A percentile compares a stretch with the other conserved stretches of the same genome.
These are phyloP conservation scores for Alliaria petiolata DNA, from an alignment of 345 rosid genomes.

Conservation along the genomic window DNA sequence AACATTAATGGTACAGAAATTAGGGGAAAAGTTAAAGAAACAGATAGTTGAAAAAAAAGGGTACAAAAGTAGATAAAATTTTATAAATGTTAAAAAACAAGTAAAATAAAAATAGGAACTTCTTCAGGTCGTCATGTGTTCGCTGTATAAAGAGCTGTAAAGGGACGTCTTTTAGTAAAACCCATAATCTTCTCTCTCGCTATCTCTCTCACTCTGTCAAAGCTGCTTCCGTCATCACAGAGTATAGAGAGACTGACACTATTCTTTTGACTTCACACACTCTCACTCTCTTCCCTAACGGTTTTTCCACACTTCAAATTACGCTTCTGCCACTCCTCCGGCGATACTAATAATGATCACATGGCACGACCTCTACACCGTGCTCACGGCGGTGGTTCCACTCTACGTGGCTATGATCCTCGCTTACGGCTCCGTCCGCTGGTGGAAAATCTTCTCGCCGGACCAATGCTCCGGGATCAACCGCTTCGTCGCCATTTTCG, in stretches of 20 bases:
- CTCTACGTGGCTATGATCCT: conserved; percentile 91
- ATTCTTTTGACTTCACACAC: not conserved
- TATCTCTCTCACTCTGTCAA: not conserved
- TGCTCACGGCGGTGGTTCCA: conserved; percentile 76
- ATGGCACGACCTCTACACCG: conserved; percentile 73
- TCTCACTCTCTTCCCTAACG: conserved; percentile 14
- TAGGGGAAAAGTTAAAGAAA: not conserved
- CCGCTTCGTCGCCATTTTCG: conserved; percentile 92
- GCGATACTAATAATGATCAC: conserved; percentile 53
- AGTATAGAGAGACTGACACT: conserved; percentile 16
- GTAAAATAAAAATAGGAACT: not conserved
- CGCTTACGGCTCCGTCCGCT: conserved; percentile 92
- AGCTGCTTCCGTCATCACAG: conserved; percentile 10
- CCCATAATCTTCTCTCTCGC: too few relatives aligned
- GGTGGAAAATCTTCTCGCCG: conserved; percentile 94
- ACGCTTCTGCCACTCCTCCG: conserved; percentile 1
- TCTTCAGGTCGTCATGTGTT: conserved; percentile 13
- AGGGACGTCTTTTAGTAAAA: conserved; percentile 16
- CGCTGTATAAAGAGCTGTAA: conserved; percentile 30
- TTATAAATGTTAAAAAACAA: not conserved
- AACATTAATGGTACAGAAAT: not conserved
- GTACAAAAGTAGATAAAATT: not conserved
- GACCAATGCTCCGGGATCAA: conserved; percentile 98
- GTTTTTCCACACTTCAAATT: not conserved
- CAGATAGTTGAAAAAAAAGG: not conserved